A percentile compares a stretch with the other conserved stretches of the same genome.
Evolutionary conservation across 2,329 filamentous ascomycete species (phyloP).

Genomic region (Aspergillus ochraceoroseus): DNA sequence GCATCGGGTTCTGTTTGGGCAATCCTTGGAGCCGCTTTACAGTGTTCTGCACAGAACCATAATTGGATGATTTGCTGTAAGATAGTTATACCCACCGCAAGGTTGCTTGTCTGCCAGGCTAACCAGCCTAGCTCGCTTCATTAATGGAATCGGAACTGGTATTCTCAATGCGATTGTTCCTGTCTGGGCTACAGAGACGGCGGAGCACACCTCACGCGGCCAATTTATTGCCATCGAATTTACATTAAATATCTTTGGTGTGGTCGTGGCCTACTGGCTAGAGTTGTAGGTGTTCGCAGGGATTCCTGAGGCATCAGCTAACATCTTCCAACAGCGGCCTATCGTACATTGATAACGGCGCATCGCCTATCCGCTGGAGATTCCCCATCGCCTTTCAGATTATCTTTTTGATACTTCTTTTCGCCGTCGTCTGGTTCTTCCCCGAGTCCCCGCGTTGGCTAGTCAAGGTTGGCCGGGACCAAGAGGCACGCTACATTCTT

Average conservation of each 20-base stretch:
- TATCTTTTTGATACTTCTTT: slow-evolving; percentile 55
- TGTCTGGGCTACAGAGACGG: slow-evolving; percentile 66
- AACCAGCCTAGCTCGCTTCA: slow-evolving; percentile 46
- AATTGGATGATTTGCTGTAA: slow-evolving; percentile 65
- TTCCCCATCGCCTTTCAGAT: slow-evolving; percentile 70
- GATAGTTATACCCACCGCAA: slow-evolving; percentile 18
- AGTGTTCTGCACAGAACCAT: slow-evolving; percentile 61
- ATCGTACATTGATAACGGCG: slow-evolving; percentile 56
- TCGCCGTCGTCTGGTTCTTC: slow-evolving; percentile 59
- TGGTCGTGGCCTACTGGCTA: slow-evolving; percentile 60
- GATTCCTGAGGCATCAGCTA: too few relatives aligned
- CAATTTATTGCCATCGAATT: slow-evolving; percentile 68
- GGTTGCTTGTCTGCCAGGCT: background rate
- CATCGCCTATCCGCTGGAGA: slow-evolving; percentile 58
- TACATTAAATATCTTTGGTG: slow-evolving; percentile 67
- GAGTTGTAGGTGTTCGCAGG: slow-evolving; percentile 43
- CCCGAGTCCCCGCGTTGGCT: slow-evolving; percentile 60
- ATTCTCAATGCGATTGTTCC: slow-evolving; percentile 66
- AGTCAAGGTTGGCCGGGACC: slow-evolving; percentile 59
- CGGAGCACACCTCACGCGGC: slow-evolving; percentile 62
- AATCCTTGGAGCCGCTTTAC: slow-evolving; percentile 58
- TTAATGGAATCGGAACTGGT: slow-evolving; percentile 64
- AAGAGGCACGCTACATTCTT: slow-evolving; percentile 64
- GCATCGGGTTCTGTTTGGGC: slow-evolving; percentile 56
- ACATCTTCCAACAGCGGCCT: slow-evolving; percentile 45